A percentile compares a stretch with the other conserved stretches of the same genome.
These are phyloP conservation scores for Paramecium primaurelia DNA, from an alignment of 73 alveolate species.

Conservation along the genomic window DNA sequence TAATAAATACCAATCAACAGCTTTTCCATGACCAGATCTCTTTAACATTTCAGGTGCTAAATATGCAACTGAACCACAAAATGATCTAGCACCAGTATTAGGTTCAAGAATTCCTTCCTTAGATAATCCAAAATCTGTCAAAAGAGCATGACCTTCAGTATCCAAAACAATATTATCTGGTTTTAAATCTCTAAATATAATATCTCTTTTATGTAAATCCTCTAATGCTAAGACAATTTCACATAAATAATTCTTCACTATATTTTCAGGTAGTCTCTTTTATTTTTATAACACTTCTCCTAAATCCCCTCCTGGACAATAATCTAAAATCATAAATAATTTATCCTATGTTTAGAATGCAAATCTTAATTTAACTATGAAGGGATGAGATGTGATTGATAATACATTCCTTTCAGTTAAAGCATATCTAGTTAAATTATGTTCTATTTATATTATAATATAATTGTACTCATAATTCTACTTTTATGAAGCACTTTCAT, in stretches of 20 bases:
- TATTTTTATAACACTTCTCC: constrained; percentile 78
- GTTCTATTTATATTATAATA: constrained; percentile 38
- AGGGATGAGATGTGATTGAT: constrained; percentile 82
- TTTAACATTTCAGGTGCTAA: constrained; percentile 97
- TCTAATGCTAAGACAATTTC: constrained; percentile 91
- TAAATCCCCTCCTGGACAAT: constrained; percentile 96
- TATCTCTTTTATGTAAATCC: constrained; percentile 86
- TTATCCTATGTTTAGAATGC: constrained; percentile 93
- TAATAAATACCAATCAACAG: constrained; percentile 96
- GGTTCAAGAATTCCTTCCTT: constrained; percentile 91
- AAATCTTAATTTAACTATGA: constrained; percentile 80
- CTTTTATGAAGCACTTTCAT: constrained; percentile 67
- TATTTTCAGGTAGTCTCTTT: constrained; percentile 84
- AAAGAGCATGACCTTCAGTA: constrained; percentile 92
- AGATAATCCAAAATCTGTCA: constrained; percentile 95
- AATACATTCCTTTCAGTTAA: constrained; percentile 93
- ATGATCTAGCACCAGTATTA: constrained; percentile 80
- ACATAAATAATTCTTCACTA: constrained; percentile 84
- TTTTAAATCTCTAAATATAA: constrained; percentile 83
- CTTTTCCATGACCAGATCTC: constrained; percentile 96
- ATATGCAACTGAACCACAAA: constrained; percentile 95
- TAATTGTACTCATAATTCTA: constrained; percentile 56
- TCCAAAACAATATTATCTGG: constrained; percentile 86
- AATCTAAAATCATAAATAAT: constrained; percentile 81
- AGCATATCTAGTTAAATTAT: constrained; percentile 87